Conservation (phyloP, 192 early-diverging fungal genomes). For the Linnemannia zychae region DNA sequence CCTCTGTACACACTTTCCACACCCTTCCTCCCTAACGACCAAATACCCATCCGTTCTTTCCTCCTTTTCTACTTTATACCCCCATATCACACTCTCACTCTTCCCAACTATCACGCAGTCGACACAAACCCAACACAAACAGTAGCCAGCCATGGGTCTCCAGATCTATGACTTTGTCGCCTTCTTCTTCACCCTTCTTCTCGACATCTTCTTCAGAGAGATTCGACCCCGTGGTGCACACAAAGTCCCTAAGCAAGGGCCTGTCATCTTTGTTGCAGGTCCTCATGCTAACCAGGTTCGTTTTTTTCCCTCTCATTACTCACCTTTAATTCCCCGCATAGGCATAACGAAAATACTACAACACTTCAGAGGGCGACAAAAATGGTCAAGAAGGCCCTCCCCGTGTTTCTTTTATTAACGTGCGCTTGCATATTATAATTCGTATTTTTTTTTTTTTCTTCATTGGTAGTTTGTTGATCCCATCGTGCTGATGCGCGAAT, state of each 20-base stretch:
- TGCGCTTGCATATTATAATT: neutral
- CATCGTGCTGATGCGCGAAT: conserved; percentile 87
- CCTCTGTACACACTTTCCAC: neutral
- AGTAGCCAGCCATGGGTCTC: conserved; percentile 50
- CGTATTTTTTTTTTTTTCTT: neutral
- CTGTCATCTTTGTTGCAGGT: conserved; percentile 94
- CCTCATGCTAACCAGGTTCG: conserved; percentile 80
- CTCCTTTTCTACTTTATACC: neutral
- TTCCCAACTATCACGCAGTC: neutral
- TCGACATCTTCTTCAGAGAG: conserved; percentile 92
- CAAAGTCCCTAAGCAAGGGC: conserved; percentile 86
- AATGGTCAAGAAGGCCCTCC: too few species aligned
- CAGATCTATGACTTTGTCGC: conserved; percentile 78
- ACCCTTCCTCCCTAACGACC: neutral
- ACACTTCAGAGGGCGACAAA: too few species aligned
- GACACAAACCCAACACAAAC: neutral
- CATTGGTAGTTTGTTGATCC: conserved; percentile 93
- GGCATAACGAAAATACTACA: neutral
- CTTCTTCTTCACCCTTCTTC: conserved; percentile 74
- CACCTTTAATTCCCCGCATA: conserved; percentile 4
- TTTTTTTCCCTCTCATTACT: too few species aligned
- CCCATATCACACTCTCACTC: neutral
- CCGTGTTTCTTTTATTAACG: neutral
- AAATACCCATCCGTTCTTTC: neutral
- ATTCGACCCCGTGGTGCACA: conserved; percentile 86